These are phyloP conservation scores for Umbelopsis sp. DNA, from an alignment of 192 early-diverging fungal genomes.

Conservation along the genomic window DNA sequence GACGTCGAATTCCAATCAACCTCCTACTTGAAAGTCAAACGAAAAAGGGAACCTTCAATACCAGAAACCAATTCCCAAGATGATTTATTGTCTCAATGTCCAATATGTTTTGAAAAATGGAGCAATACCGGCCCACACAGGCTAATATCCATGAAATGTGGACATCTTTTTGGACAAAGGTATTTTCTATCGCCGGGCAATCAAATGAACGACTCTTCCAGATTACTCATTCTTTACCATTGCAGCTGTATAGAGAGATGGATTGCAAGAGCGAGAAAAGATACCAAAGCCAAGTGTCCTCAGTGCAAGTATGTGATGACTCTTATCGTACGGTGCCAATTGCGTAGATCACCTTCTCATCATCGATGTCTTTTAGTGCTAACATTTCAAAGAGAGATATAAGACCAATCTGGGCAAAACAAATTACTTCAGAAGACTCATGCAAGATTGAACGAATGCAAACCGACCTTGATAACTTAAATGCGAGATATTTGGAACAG, in stretches of 20 bases:
- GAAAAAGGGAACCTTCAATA: not conserved
- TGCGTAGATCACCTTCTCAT: not conserved
- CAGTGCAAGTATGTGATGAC: not conserved
- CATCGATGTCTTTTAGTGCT: not conserved
- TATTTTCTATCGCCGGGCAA: not conserved
- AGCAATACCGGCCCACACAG: not conserved
- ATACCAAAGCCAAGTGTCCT: not conserved
- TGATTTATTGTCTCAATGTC: not conserved
- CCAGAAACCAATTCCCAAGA: not conserved
- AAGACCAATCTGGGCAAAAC: not conserved
- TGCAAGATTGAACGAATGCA: not conserved
- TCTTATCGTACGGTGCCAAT: not conserved
- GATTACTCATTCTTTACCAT: not conserved
- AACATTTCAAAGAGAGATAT: not conserved
- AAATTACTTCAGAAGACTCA: not conserved
- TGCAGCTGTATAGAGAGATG: conserved; percentile 9
- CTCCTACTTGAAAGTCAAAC: not conserved
- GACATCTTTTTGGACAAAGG: conserved; percentile 13
- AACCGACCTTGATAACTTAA: not conserved
- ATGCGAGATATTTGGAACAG: not conserved
- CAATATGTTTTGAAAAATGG: conserved; percentile 12
- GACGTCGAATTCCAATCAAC: not conserved
- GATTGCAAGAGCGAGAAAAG: not conserved
- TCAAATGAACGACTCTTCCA: too few species aligned
- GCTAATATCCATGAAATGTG: conserved; percentile 14